Evolutionary conservation across 768 basidiomycete species (phyloP).

Genomic region (Lactarius quietus): DNA sequence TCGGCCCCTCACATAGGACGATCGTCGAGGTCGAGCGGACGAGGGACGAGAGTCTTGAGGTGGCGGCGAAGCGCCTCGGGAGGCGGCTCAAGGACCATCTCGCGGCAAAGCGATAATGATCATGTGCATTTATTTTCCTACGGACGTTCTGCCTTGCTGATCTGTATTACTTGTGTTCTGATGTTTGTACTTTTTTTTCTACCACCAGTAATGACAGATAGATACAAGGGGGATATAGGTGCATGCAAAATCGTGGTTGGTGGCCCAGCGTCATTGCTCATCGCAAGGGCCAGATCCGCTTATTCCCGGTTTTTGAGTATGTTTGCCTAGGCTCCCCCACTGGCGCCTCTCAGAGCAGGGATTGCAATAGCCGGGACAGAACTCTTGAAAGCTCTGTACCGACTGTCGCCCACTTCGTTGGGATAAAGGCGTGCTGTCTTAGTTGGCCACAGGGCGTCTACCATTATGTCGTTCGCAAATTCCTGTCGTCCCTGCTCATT

Average conservation of each 20-base stretch:
- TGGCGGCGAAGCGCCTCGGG: conserved; percentile 27
- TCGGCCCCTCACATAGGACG: conserved; percentile 23
- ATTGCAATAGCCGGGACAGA: no score
- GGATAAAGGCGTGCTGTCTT: no score
- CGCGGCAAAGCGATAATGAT: not conserved
- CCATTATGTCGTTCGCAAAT: no score
- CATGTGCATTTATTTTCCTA: not conserved
- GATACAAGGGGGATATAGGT: not conserved
- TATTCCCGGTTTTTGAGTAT: no score
- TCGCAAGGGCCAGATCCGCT: not conserved
- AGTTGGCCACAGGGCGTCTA: no score
- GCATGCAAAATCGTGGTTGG: not conserved
- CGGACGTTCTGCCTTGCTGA: not conserved
- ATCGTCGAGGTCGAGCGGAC: conserved; percentile 25
- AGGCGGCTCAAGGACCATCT: conserved; percentile 16
- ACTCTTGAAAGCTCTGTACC: no score
- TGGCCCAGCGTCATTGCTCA: not conserved
- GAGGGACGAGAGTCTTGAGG: conserved; percentile 27
- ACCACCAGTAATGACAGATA: not conserved
- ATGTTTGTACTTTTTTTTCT: not conserved
- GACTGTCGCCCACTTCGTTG: no score
- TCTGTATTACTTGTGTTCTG: not conserved
- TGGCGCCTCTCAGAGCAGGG: no score
- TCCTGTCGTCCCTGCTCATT: no score
- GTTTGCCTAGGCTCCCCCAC: no score